Percentiles rank a stretch among this genome's conserved stretches.
Evolutionary conservation across 2,329 filamentous ascomycete genomes (phyloP).

Genomic region (Paradendryphiella salina): DNA sequence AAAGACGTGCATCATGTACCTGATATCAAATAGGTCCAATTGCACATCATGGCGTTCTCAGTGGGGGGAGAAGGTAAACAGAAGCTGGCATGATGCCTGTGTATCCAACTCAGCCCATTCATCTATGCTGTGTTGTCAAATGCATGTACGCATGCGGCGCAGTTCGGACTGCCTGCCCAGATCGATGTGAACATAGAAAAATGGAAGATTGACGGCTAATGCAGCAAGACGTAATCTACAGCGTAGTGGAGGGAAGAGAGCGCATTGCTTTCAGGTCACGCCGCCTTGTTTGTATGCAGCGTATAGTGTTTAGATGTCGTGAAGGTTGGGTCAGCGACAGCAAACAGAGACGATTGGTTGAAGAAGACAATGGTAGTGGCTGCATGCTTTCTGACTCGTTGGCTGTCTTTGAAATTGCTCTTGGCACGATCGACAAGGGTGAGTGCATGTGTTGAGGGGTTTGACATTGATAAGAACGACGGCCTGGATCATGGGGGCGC

Average conservation of each 20-base stretch:
- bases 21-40: constrained; percentile 3
- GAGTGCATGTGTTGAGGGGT: neutral
- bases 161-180: constrained; percentile 10
- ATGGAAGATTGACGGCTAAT: constrained; percentile 12
- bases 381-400: constrained; percentile 9
- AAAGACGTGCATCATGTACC: constrained; percentile 2
- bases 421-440: neutral
- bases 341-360: constrained; percentile 1
- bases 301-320: constrained; percentile 7
- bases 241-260: constrained; percentile 5
- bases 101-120: neutral
- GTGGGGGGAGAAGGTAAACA: neutral
- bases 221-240: neutral
- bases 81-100: neutral
- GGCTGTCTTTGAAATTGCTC: neutral
- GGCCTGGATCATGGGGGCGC: constrained; percentile 3
- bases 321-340: neutral
- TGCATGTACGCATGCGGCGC: constrained; percentile 6
- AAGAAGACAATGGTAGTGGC: constrained; percentile 1
- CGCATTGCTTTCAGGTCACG: constrained; percentile 11
- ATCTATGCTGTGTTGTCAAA: neutral
- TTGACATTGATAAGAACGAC: neutral
- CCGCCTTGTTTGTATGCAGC: constrained; percentile 6
- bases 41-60: constrained; percentile 1
- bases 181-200: constrained; percentile 11